phyloP scores from a whole-genome alignment of 1,284 basidiomycete species.

The Peniophora sp. region DNA sequence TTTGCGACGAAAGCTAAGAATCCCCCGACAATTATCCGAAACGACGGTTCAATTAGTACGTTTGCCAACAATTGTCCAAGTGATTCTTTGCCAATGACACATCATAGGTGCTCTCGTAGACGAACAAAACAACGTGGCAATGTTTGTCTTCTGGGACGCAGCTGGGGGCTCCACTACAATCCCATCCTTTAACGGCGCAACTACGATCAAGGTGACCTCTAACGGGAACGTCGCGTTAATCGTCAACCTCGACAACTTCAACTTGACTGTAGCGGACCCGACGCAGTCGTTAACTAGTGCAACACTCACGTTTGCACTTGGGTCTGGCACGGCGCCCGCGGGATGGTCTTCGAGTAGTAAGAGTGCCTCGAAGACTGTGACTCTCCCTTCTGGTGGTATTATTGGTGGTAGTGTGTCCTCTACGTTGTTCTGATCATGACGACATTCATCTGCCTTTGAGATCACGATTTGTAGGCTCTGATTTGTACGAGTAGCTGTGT shows the following conservation, averaged over 20 bases:
- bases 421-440: conserved; percentile 1
- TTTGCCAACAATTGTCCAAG: too few species aligned
- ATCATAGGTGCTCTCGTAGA: conserved; percentile 28
- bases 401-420: conserved; percentile 30
- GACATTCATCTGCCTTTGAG: too few species aligned
- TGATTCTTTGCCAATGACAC: too few species aligned
- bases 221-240: conserved; percentile 31
- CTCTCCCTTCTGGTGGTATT: conserved; percentile 16
- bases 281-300: conserved; percentile 22
- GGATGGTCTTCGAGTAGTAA: conserved; percentile 21
- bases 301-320: conserved; percentile 19
- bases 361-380: conserved; percentile 15
- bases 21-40: conserved; percentile 28
- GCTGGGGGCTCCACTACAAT: conserved; percentile 8
- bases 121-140: conserved; percentile 24
- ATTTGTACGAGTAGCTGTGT: too few species aligned
- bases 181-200: conserved; percentile 3
- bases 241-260: conserved; percentile 28
- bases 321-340: conserved; percentile 19
- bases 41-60: conserved; percentile 30
- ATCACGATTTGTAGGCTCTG: too few species aligned
- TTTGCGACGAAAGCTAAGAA: conserved; percentile 18
- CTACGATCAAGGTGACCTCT: conserved; percentile 28
- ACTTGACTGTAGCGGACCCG: conserved; percentile 45
- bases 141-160: conserved; percentile 38